Base-by-base conservation (phyloP, 2,329 filamentous ascomycete species). In the Calycina marina region DNA sequence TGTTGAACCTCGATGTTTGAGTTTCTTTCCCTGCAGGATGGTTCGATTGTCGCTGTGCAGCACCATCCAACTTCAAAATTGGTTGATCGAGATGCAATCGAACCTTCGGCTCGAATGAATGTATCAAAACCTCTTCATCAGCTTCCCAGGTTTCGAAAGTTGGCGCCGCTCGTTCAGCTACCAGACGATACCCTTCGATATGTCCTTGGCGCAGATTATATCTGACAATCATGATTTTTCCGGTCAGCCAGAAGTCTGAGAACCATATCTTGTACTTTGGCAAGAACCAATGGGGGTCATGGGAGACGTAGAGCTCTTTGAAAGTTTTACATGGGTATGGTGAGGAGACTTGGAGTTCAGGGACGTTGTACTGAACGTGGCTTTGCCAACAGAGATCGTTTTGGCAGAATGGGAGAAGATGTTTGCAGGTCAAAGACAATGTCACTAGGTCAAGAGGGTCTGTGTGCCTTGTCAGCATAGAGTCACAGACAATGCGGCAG, bases 221-320 rank as follows among this genome's bases (percentile, higher is more conserved):
- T 9, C 80, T 73, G n/a, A 69, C 66, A 24, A 93, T 49, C 15
- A 93, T 65, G 25, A 93, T 55, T 50, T 78, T 79, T 0, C 86
- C 86, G 2, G 69, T 76, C 29, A 83, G 65, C 17, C 75, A 67
- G 2, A 63, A 66, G 53, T 93, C 83, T 37, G 73, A 70, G 49
- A 93, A 88, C 86, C 86, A 94, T 41, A 94, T 62, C 54, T 81
- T 86, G 50, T 81, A 64, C 31, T 69, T 72, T 0, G 81, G 65
- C 1, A 94, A 62, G 48, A 93, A 93, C 86, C 86, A 94, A 46
- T 77, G 72, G 0, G 78, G 77, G 41, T 90, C 69, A 51, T 90
- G 80, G 13, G 74, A 65, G 25, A 67, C 59, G 52, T 80, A 93
- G 2, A 93, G 67, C 15, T 78, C 66, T 36, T 70, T 71, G 55